Base-by-base conservation (phyloP, 805 yeast genomes). In the Metschnikowia baotianmanensis region DNA sequence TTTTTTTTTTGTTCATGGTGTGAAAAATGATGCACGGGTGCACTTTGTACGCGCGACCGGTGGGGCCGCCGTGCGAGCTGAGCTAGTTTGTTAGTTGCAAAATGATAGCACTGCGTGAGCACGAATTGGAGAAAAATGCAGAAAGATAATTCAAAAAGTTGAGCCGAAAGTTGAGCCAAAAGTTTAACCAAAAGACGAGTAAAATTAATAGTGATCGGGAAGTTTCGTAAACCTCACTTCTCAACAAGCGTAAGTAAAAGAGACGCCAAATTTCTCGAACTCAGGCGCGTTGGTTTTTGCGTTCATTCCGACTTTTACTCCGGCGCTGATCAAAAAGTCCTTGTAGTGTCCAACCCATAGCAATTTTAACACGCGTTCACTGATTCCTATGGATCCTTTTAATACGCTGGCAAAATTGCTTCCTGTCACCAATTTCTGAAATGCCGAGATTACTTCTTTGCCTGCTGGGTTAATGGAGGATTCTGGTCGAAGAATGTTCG, bases 341-440 rank as follows among this genome's bases (percentile, higher is more conserved):
- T 83, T 82, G 53, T 77, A 78, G 46, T 84, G 77, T 0, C 97
- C 96, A 53, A 86, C 96, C 96, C 97, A 91, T 32, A 86, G 64
- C 5, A 89, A 35, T 45, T 78, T 79, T 11, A 86, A 51, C 45
- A 78, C 72, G 48, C 71, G 74, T 37, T 81, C 83, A 32, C 77
- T 80, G 22, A 87, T 49, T 31, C 88, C 80, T 1, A 93, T 79
- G 40, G 90, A 77, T 3, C 82, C 62, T 58, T 86, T 89, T 50
- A 89, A 60, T 11, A 87, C 91, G 43, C 86, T 81, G 2, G 82
- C 71, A 54, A 81, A 84, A 33, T 76, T 72, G 22, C 82, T 72
- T 30, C 70, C 71, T 26, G 71, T 69, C 24, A 78, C 77, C 9
- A 74, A 57, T 38, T 67, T 65, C 42, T 74, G 77, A 47, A 78